These are phyloP conservation scores for Eurotiales sp. DNA, from an alignment of 2,329 filamentous ascomycete species.

Conservation along the genomic window DNA sequence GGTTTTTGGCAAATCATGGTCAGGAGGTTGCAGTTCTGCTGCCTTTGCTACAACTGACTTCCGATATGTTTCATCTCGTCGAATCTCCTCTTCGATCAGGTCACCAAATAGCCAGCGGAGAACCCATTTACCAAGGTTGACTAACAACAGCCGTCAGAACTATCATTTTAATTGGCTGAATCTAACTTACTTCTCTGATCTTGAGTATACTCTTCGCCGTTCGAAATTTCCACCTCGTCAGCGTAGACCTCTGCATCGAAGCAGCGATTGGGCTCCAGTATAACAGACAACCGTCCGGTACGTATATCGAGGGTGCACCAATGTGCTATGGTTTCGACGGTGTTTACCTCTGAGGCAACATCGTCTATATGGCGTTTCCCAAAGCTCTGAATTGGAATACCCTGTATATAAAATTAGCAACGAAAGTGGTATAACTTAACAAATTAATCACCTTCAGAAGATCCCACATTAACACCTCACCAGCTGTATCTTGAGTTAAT, in stretches of 20 bases:
- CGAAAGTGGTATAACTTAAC: conserved; percentile 17
- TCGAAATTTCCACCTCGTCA: conserved; percentile 73
- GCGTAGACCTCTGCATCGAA: conserved; percentile 98
- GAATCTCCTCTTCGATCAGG: conserved; percentile 85
- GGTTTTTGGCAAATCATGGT: conserved; percentile 11
- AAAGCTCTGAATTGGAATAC: conserved; percentile 82
- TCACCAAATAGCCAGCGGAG: conserved; percentile 86
- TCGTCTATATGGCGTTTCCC: conserved; percentile 93
- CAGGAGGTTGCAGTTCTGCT: conserved; percentile 47
- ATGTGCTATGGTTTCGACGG: conserved; percentile 80
- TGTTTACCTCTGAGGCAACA: conserved; percentile 82
- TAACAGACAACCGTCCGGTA: conserved; percentile 85
- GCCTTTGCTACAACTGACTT: conserved; percentile 61
- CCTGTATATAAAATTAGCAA: conserved; percentile 48
- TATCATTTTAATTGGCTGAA: neutral
- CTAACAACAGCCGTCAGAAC: conserved; percentile 39
- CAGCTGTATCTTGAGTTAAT: conserved; percentile 88
- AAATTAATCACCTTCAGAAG: conserved; percentile 63
- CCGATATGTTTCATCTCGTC: conserved; percentile 72
- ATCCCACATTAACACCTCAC: conserved; percentile 94
- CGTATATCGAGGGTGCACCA: conserved; percentile 96
- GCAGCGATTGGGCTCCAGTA: conserved; percentile 89
- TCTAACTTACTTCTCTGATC: conserved; percentile 77
- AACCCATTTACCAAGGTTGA: conserved; percentile 96
- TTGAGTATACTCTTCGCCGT: conserved; percentile 77